Evolutionary conservation across 2,329 filamentous ascomycete species (phyloP), one percentile per base, ranked within the genome.

Genomic region (Pseudopyricularia cyperi): DNA sequence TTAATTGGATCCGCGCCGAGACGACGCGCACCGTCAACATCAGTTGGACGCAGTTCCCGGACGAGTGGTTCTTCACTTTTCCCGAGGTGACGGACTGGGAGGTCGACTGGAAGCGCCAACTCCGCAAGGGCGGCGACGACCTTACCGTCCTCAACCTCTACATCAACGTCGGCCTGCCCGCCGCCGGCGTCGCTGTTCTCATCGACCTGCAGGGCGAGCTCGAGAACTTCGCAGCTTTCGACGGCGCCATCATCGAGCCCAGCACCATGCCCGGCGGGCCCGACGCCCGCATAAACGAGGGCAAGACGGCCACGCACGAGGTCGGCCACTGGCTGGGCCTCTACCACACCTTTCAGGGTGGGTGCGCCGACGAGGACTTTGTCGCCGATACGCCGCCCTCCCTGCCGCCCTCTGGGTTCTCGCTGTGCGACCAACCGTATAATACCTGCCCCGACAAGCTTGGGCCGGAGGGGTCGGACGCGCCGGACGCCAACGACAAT

Each of bases 251-350:
- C 19, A 51, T 51, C 26, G 37, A 51, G 4, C 15, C 39, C 28
- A 19, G 50, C 24, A n/a, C 44, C 8, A 15, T 32, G n/a, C 37
- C 37, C n/a, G 64, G 64, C 24, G 62, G 62, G 32, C 53, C 55
- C 24, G 8, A 51, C 14, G 55, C 59, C 26, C 30, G 22, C 26
- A 15, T 24, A 3, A 50, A 50, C 32, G 19, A 22, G 32, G 28
- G 12, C 58, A 61, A 28, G n/a, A 46, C 50, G 14, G 37, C 42
- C 3, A 46, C 44, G 34, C 71, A 74, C 62, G 72, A 75, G 61
- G 61, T 70, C 44, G 72, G 72, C 15, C 72, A 75, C 63, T 75
- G 71, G 71, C 60, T 74, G 51, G 71, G 71, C 50, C 66, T 75
- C 24, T 66, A 64, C 57, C 72, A 75, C 61, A 72, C 71, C 46